Evolutionary conservation across 805 yeast species (phyloP).

Genomic region (Teunomyces cretensis): DNA sequence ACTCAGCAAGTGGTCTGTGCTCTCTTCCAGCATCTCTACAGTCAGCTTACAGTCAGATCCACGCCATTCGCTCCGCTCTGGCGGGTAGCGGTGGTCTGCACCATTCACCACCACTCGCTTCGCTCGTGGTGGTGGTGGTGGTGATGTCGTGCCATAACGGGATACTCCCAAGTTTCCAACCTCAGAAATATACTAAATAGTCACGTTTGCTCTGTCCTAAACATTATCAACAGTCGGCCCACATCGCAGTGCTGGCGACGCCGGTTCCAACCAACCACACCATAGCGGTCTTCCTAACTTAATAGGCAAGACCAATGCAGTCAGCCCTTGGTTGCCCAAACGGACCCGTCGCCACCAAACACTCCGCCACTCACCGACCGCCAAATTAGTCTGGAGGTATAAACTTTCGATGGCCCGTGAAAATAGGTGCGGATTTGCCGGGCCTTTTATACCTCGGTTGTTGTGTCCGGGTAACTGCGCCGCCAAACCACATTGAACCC

Average conservation of each 20-base stretch:
- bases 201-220: conserved; percentile 40
- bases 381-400: conserved; percentile 35
- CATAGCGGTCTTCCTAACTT: conserved; percentile 32
- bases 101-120: too few relatives aligned
- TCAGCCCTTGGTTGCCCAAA: conserved; percentile 22
- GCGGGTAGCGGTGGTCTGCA: too few relatives aligned
- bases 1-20: too few relatives aligned
- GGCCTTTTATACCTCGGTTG: not conserved
- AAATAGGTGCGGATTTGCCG: not conserved
- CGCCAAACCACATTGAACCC: too few relatives aligned
- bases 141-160: conserved; percentile 46
- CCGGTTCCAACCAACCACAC: conserved; percentile 13
- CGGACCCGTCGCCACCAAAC: conserved; percentile 11
- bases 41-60: too few relatives aligned
- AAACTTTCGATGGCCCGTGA: conserved; percentile 30
- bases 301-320: conserved; percentile 35
- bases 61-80: too few relatives aligned
- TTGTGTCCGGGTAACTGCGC: conserved; percentile 18
- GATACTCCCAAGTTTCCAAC: conserved; percentile 38
- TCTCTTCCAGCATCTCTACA: too few relatives aligned
- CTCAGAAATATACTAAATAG: conserved; percentile 41
- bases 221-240: conserved; percentile 25
- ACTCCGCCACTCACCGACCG: conserved; percentile 19
- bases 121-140: too few relatives aligned
- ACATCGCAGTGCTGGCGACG: conserved; percentile 16